A percentile compares a stretch with the other conserved stretches of the same genome.
phyloP scores from a whole-genome alignment of 768 basidiomycete species.

The Russula ochroleuca region DNA sequence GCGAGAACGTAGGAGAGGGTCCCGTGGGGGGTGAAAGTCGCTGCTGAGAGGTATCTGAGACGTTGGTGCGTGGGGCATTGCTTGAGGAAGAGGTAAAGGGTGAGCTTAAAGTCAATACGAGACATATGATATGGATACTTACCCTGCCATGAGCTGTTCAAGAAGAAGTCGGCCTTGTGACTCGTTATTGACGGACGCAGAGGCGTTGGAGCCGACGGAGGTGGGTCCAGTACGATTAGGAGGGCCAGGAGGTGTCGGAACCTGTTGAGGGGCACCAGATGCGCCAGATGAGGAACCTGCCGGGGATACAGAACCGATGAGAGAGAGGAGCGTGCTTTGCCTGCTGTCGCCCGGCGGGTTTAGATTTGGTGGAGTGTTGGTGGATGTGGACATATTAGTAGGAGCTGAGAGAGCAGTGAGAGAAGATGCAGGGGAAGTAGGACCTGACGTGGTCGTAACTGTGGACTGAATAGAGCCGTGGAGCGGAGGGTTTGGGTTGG shows the following conservation, averaged over 20 bases:
- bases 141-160: constrained; percentile 82
- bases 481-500: constrained; percentile 34
- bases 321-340: constrained; percentile 70
- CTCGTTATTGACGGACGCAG: constrained; percentile 46
- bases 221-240: constrained; percentile 50
- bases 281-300: constrained; percentile 34
- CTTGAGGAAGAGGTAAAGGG: constrained; percentile 5
- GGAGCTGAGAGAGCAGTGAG: constrained; percentile 40
- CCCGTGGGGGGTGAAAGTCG: constrained; percentile 19
- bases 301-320: constrained; percentile 52
- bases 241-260: constrained; percentile 65
- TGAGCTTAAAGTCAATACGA: constrained; percentile 7
- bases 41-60: constrained; percentile 19
- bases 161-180: constrained; percentile 69
- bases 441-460: constrained; percentile 38
- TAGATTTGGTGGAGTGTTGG: constrained; percentile 37
- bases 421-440: constrained; percentile 42
- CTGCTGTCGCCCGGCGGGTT: constrained; percentile 41
- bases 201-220: background rate
- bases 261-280: constrained; percentile 48
- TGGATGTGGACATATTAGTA: constrained; percentile 39
- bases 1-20: constrained; percentile 22
- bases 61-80: constrained; percentile 21
- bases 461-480: constrained; percentile 29
- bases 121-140: constrained; percentile 27